Base-by-base conservation (phyloP, 1,284 basidiomycete species). In the Irpex sp. region DNA sequence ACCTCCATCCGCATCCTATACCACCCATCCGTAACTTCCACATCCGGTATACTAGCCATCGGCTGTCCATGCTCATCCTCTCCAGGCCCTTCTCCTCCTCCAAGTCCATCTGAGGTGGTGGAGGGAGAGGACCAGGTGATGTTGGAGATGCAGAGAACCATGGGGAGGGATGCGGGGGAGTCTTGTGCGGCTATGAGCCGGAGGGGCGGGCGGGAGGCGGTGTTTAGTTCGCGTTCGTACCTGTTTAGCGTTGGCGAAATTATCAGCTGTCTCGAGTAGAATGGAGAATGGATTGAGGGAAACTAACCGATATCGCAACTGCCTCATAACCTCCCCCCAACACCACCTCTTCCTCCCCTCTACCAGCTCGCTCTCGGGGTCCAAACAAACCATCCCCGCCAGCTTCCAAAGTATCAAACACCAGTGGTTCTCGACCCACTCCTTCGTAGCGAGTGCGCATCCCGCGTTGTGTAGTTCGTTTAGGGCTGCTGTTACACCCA, bases 11-110 rank as follows among this genome's bases (percentile, higher is more conserved):
- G 83, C 12, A 99, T 81, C 37, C 86, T 79, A 69, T 99, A 99
- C 97, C 96, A 99, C 8, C 96, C 96, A 70, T 99, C 97, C 0
- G 94, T 95, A 12, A 99, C 78, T 73, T 97, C 95, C 5, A 96
- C 75, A 63, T 87, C 80, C 21, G 85, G 81, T 64, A 78, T 69
- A 23, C 78, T 69, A 35, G 75, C 74, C 16, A 76, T 67, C 1
- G 72, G 67, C 16, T 72, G 60, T 2, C 77, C 78, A 18, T 82
- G 76, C 0, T 82, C 78, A 33, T 77, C 72, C 7, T 16, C 37
- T 67, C 23, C 56, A 7, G 57, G 28, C 28, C 28, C 28, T 28
- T 28, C 28, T 28, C 28, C 3, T 28, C 5, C 28, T 28, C 28
- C 28, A 5, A 28, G 28, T 28, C 28, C 28, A 28, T 28, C 28